These are phyloP conservation scores for Galerina marginata DNA, from an alignment of 768 basidiomycete genomes.

Conservation along the genomic window DNA sequence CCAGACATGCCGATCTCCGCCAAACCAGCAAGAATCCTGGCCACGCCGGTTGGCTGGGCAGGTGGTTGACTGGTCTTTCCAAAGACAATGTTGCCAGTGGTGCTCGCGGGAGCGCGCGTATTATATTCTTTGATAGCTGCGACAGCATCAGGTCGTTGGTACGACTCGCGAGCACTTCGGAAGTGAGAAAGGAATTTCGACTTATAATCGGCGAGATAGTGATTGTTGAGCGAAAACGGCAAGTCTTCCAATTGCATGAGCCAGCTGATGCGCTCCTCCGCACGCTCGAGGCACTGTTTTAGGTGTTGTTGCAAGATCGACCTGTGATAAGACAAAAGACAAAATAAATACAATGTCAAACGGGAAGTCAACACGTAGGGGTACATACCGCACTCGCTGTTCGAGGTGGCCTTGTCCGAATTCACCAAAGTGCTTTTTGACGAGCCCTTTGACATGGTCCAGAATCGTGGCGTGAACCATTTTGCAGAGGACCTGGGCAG, in stretches of 20 bases:
- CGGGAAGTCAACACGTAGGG: too few species aligned
- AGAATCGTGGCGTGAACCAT: slow-evolving; percentile 41
- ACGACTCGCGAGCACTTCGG: slow-evolving; percentile 44
- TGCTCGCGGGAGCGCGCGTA: not conserved
- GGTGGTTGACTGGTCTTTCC: not conserved
- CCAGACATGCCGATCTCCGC: slow-evolving; percentile 46
- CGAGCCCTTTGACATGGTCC: slow-evolving; percentile 46
- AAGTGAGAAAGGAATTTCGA: slow-evolving; percentile 51
- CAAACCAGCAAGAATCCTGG: slow-evolving; percentile 41
- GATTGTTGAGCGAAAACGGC: slow-evolving; percentile 58
- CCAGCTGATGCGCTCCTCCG: slow-evolving; percentile 52
- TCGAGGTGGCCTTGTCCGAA: slow-evolving; percentile 60
- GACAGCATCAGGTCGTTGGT: slow-evolving; percentile 31
- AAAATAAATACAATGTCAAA: not conserved
- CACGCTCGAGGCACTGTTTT: slow-evolving; percentile 42
- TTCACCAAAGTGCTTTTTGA: slow-evolving; percentile 52
- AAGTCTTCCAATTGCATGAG: slow-evolving; percentile 52
- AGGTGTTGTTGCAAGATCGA: slow-evolving; percentile 53
- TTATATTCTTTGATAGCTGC: slow-evolving; percentile 27
- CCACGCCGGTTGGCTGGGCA: slow-evolving; percentile 30
- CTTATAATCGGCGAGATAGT: slow-evolving; percentile 55
- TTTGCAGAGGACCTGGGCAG: slow-evolving; percentile 52
- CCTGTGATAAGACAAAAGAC: slow-evolving; percentile 10
- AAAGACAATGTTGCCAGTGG: not conserved
- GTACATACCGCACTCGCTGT: slow-evolving; percentile 46